Conservation (phyloP, 1,284 basidiomycete genomes). For the Anthracocystis panici-leucophaei region DNA sequence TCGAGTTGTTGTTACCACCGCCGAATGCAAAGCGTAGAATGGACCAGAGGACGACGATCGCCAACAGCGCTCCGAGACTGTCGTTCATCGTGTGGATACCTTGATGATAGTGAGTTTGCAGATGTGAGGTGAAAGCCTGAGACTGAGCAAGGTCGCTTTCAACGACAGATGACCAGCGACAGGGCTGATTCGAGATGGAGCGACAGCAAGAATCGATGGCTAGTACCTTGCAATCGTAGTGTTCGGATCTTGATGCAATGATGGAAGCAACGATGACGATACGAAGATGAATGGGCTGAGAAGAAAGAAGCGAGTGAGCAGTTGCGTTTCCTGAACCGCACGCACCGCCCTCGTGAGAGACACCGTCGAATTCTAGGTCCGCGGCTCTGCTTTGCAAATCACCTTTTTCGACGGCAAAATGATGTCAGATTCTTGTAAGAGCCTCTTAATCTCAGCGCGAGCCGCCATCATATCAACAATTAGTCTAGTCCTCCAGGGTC, state of each 20-base stretch:
- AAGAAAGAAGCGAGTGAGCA: background rate
- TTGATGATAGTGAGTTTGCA: background rate
- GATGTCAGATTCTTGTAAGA: too few relatives aligned
- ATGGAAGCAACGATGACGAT: background rate
- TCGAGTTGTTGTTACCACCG: conserved; percentile 23
- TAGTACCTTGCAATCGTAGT: background rate
- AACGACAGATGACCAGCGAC: background rate
- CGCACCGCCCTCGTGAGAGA: background rate
- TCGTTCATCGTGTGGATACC: conserved; percentile 58
- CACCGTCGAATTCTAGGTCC: too few relatives aligned
- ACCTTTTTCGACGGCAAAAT: too few relatives aligned
- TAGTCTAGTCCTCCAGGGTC: too few relatives aligned
- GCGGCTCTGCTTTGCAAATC: too few relatives aligned
- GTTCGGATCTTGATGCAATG: background rate
- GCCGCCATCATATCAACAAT: too few relatives aligned
- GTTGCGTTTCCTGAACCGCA: background rate
- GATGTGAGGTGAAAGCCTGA: too few relatives aligned
- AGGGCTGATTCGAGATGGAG: background rate
- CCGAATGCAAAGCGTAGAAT: conserved; percentile 62
- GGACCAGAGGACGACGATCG: conserved; percentile 62
- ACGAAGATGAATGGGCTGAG: background rate
- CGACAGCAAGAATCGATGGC: background rate
- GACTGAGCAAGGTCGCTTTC: background rate
- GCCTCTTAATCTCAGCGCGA: too few relatives aligned
- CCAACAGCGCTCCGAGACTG: conserved; percentile 61